Evolutionary conservation across 306 rosid genomes (phyloP).

Genomic region (Gillenia trifoliata): DNA sequence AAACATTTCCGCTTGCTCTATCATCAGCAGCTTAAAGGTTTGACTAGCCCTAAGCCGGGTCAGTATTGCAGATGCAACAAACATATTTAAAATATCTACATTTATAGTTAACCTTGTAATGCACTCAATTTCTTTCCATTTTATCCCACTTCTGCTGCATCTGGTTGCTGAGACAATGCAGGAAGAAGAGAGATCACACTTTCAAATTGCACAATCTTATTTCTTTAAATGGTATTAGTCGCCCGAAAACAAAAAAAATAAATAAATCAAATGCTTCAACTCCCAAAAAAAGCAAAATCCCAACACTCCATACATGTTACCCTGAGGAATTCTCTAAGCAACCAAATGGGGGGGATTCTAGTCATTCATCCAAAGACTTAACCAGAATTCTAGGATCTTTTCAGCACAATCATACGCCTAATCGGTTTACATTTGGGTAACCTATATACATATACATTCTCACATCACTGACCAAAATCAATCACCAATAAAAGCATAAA

Average conservation of each 20-base stretch:
- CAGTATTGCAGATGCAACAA: not conserved
- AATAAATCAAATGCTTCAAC: conserved; percentile 7
- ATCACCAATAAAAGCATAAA: not conserved
- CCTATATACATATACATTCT: not conserved
- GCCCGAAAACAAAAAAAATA: not conserved
- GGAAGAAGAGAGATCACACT: conserved; percentile 42
- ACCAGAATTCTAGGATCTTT: not conserved
- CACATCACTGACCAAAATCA: not conserved
- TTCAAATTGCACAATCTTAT: not conserved
- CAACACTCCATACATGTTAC: not conserved
- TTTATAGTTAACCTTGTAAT: conserved; percentile 24
- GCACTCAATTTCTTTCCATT: conserved; percentile 38
- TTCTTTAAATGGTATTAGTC: not conserved
- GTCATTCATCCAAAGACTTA: not conserved
- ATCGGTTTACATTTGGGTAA: not conserved
- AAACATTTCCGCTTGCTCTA: not conserved
- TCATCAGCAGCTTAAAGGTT: not conserved
- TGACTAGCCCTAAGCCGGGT: conserved; percentile 9
- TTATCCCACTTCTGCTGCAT: conserved; percentile 38
- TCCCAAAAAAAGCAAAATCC: not conserved
- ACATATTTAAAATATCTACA: conserved; percentile 4
- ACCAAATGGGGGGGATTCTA: not conserved
- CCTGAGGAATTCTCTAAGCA: not conserved
- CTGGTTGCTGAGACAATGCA: conserved; percentile 46
- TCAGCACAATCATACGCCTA: not conserved